These are phyloP conservation scores for Bathelium albidoporum DNA, from an alignment of 495 filamentous ascomycete genomes.

Conservation along the genomic window DNA sequence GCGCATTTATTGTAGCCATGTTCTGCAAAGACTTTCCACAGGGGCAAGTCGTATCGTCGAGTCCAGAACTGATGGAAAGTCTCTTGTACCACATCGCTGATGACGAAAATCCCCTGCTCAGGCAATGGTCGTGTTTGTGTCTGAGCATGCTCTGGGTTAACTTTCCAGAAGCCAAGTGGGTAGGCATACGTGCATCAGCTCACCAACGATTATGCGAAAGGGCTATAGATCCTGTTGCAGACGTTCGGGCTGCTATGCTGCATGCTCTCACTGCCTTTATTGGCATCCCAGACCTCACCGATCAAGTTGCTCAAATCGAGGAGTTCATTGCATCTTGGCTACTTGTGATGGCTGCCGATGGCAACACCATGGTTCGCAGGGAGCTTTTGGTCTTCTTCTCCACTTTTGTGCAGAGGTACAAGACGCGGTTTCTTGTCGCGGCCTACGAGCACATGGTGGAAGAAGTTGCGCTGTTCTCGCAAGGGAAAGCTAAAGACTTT, in stretches of 20 bases:
- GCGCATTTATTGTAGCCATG: constrained; percentile 92
- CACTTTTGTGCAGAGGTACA: constrained; percentile 78
- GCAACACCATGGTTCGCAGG: constrained; percentile 83
- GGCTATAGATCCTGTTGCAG: constrained; percentile 80
- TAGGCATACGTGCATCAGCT: constrained; percentile 73
- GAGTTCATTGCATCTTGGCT: constrained; percentile 76
- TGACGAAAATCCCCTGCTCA: constrained; percentile 71
- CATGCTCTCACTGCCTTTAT: constrained; percentile 90
- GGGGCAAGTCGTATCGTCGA: constrained; percentile 77
- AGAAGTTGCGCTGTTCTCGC: constrained; percentile 34
- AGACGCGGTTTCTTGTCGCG: constrained; percentile 82
- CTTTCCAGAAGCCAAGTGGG: constrained; percentile 86
- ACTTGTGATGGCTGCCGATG: constrained; percentile 79
- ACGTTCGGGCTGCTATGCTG: constrained; percentile 87
- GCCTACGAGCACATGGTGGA: constrained; percentile 86
- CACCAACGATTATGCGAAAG: constrained; percentile 67
- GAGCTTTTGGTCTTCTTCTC: constrained; percentile 92
- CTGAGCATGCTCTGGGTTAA: constrained; percentile 92
- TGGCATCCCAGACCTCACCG: constrained; percentile 81
- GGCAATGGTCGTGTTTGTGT: constrained; percentile 95
- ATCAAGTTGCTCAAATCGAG: constrained; percentile 38
- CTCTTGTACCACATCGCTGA: constrained; percentile 76
- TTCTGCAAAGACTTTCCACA: constrained; percentile 89
- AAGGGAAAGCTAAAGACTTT: neutral
- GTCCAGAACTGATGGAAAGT: constrained; percentile 74